Percentiles rank a stretch among this genome's conserved stretches.
Conservation (phyloP, 768 basidiomycete species). For the Leccinum imitatum region DNA sequence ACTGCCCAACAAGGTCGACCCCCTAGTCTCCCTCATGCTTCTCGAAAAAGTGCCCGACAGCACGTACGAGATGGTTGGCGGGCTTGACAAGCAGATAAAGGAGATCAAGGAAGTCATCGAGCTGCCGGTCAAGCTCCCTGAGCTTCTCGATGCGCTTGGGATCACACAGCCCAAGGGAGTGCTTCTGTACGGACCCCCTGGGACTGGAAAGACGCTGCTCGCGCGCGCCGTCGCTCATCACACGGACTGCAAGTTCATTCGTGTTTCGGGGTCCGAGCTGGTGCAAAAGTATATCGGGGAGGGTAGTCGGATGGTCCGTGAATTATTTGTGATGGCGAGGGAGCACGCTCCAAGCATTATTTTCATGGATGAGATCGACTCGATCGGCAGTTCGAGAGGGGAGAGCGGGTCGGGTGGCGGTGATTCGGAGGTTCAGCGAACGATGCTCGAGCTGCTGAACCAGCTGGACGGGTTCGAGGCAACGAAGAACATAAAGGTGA, state of each 20-base stretch:
- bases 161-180: neutral
- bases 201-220: neutral
- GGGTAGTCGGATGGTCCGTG: slow-evolving; percentile 86
- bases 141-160: slow-evolving; percentile 92
- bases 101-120: slow-evolving; percentile 99
- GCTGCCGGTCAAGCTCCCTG: slow-evolving; percentile 95
- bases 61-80: slow-evolving; percentile 99
- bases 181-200: neutral
- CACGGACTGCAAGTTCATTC: slow-evolving; percentile 88
- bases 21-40: slow-evolving; percentile 99
- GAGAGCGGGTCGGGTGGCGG: slow-evolving; percentile 77
- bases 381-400: slow-evolving; percentile 90
- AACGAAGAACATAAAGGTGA: neutral
- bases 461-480: neutral
- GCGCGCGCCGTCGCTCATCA: slow-evolving; percentile 89
- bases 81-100: slow-evolving; percentile 96
- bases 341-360: slow-evolving; percentile 98
- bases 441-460: neutral
- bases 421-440: slow-evolving; percentile 67
- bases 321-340: slow-evolving; percentile 96
- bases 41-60: slow-evolving; percentile 99
- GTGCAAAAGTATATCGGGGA: neutral
- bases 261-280: neutral
- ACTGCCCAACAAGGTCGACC: slow-evolving; percentile 96
- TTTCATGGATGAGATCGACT: slow-evolving; percentile 99